Evolutionary conservation across 306 rosid species (phyloP).

Genomic region (Geum urbanum): DNA sequence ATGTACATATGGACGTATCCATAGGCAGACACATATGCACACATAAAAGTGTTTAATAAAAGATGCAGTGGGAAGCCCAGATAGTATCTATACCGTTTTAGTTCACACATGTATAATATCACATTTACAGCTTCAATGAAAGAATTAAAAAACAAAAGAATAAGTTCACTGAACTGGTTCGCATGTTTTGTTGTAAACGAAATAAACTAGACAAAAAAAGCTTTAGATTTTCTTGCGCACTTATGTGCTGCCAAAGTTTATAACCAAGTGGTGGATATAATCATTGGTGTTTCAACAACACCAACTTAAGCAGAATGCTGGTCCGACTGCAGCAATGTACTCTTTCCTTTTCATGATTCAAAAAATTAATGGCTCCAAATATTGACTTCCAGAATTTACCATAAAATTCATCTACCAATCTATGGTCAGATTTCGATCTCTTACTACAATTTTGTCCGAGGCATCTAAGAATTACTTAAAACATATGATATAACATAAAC

Average conservation of each 20-base stretch:
- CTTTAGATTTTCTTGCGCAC: not conserved
- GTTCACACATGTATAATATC: not conserved
- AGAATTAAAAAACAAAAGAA: too few species aligned
- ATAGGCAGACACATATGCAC: not conserved
- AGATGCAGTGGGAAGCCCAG: not conserved
- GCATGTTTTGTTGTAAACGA: not conserved
- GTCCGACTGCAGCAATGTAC: not conserved
- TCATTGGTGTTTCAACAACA: not conserved
- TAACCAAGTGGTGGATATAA: not conserved
- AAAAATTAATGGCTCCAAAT: not conserved
- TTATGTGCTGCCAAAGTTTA: not conserved
- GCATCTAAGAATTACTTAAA: not conserved
- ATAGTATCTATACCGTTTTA: too few species aligned
- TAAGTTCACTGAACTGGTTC: too few species aligned
- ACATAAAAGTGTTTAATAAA: not conserved
- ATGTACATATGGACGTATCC: not conserved
- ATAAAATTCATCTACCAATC: not conserved
- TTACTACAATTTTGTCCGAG: not conserved
- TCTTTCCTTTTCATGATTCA: not conserved
- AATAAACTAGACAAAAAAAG: not conserved
- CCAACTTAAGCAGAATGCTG: not conserved
- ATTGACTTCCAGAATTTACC: not conserved
- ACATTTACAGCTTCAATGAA: not conserved
- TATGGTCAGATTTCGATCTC: not conserved
- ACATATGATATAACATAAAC: not conserved